Evolutionary conservation across 2,329 filamentous ascomycete species (phyloP).

Genomic region (Hirsutella rhossiliensis): DNA sequence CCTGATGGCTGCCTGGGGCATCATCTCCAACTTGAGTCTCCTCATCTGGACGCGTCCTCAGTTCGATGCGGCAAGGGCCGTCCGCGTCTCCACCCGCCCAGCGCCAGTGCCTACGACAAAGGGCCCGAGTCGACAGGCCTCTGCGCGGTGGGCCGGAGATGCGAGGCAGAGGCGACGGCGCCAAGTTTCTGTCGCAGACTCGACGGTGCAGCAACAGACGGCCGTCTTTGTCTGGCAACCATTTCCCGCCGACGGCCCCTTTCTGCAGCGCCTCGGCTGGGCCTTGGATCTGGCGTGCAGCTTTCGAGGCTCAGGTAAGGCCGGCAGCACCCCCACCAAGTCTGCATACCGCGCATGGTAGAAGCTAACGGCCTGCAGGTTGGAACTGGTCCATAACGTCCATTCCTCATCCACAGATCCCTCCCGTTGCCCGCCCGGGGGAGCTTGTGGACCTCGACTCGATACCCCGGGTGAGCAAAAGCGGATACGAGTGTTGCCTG

Average conservation of each 20-base stretch:
- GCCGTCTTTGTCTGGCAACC: slow-evolving; percentile 48
- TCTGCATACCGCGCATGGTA: no score
- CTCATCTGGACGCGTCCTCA: slow-evolving; percentile 44
- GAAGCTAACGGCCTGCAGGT: slow-evolving; percentile 20
- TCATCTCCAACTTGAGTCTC: slow-evolving; percentile 34
- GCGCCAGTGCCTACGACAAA: neutral
- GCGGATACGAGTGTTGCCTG: slow-evolving; percentile 32
- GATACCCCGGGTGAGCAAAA: slow-evolving; percentile 27
- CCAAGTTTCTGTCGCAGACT: neutral
- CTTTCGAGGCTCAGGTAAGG: slow-evolving; percentile 41
- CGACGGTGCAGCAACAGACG: slow-evolving; percentile 5
- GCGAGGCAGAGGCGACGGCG: slow-evolving; percentile 9
- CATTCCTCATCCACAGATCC: slow-evolving; percentile 33
- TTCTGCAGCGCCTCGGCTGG: slow-evolving; percentile 41
- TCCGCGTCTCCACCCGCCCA: slow-evolving; percentile 13
- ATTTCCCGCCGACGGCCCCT: slow-evolving; percentile 38
- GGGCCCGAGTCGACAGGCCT: neutral
- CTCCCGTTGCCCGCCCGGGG: slow-evolving; percentile 17
- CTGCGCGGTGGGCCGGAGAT: neutral
- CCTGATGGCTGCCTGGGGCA: slow-evolving; percentile 36
- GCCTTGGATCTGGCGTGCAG: slow-evolving; percentile 39
- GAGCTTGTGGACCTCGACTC: slow-evolving; percentile 26
- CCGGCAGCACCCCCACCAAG: no score
- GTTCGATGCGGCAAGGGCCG: slow-evolving; percentile 40
- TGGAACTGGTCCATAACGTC: slow-evolving; percentile 45